Evolutionary conservation across 768 basidiomycete species (phyloP).

Genomic region (Serendipita indica): DNA sequence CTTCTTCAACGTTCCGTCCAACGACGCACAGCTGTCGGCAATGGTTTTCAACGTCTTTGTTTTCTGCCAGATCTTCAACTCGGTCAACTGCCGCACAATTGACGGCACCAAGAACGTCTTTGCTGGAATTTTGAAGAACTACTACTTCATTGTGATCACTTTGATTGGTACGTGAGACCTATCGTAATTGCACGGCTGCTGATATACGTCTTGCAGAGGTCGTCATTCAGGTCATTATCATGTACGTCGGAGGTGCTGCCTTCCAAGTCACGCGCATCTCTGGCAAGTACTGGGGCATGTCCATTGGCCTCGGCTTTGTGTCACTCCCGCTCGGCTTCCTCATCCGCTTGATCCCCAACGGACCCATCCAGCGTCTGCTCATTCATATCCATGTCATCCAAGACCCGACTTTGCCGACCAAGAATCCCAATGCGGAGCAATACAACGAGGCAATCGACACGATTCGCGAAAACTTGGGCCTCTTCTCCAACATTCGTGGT

Average conservation of each 20-base stretch:
- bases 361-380: slow-evolving; percentile 53
- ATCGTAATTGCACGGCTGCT: slow-evolving; percentile 4
- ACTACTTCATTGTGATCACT: slow-evolving; percentile 74
- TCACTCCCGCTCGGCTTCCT: slow-evolving; percentile 78
- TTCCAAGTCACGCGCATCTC: slow-evolving; percentile 73
- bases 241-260: slow-evolving; percentile 80
- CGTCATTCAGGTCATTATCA: slow-evolving; percentile 70
- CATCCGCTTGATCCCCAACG: slow-evolving; percentile 68
- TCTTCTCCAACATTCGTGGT: slow-evolving; percentile 72
- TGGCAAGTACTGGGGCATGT: slow-evolving; percentile 87
- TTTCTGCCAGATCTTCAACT: slow-evolving; percentile 95
- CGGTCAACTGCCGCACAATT: slow-evolving; percentile 76
- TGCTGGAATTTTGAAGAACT: slow-evolving; percentile 62
- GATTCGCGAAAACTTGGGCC: slow-evolving; percentile 73
- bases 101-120: slow-evolving; percentile 83
- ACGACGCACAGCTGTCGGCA: slow-evolving; percentile 48
- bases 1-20: slow-evolving; percentile 45
- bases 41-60: slow-evolving; percentile 98
- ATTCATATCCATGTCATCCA: slow-evolving; percentile 43
- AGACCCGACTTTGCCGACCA: slow-evolving; percentile 51
- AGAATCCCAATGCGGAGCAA: slow-evolving; percentile 38
- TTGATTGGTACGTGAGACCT: slow-evolving; percentile 47
- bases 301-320: slow-evolving; percentile 70
- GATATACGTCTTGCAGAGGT: slow-evolving; percentile 42
- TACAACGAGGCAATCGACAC: slow-evolving; percentile 71